phyloP scores from a whole-genome alignment of 257 asterid species.

The Nyctanthes arbortristis region DNA sequence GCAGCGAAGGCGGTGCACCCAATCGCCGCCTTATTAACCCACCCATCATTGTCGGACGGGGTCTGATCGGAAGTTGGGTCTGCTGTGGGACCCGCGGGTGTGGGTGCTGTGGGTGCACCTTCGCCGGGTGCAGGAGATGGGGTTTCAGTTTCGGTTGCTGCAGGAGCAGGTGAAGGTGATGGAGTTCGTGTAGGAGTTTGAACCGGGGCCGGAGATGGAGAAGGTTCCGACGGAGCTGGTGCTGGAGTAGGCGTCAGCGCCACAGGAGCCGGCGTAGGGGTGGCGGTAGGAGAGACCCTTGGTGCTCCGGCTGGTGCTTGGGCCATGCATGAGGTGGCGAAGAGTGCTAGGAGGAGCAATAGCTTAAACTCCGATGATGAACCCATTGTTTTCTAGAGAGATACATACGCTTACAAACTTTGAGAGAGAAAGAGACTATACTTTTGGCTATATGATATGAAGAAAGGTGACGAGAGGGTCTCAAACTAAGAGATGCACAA shows the following conservation, averaged over 20 bases:
- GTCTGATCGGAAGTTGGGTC: slow-evolving; percentile 32
- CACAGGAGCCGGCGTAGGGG: slow-evolving; percentile 43
- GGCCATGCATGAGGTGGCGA: slow-evolving; percentile 57
- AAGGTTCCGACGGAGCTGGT: slow-evolving; percentile 29
- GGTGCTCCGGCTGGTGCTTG: slow-evolving; percentile 65
- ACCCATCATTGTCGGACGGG: slow-evolving; percentile 42
- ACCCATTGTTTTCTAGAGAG: slow-evolving; percentile 39
- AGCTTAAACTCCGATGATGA: slow-evolving; percentile 34
- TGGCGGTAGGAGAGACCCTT: slow-evolving; percentile 54
- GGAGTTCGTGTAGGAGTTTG: slow-evolving; percentile 30
- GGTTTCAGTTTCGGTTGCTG: neutral
- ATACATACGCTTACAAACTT: too few species aligned
- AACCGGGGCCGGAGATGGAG: slow-evolving; percentile 28
- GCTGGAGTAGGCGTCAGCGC: slow-evolving; percentile 44
- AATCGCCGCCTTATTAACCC: slow-evolving; percentile 46
- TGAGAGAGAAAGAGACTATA: slow-evolving; percentile 24
- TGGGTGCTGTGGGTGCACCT: slow-evolving; percentile 11
- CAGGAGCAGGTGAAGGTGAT: slow-evolving; percentile 7
- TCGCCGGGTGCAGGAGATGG: slow-evolving; percentile 37
- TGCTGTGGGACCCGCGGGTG: slow-evolving; percentile 27
- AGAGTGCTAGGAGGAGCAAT: slow-evolving; percentile 48
- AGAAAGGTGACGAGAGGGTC: neutral
- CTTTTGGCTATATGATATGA: too few species aligned
- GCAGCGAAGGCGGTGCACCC: slow-evolving; percentile 62
- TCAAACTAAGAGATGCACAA: slow-evolving; percentile 15